phyloP scores from a whole-genome alignment of 108 stramenopile species.

The Pseudonitzschia pungens region DNA sequence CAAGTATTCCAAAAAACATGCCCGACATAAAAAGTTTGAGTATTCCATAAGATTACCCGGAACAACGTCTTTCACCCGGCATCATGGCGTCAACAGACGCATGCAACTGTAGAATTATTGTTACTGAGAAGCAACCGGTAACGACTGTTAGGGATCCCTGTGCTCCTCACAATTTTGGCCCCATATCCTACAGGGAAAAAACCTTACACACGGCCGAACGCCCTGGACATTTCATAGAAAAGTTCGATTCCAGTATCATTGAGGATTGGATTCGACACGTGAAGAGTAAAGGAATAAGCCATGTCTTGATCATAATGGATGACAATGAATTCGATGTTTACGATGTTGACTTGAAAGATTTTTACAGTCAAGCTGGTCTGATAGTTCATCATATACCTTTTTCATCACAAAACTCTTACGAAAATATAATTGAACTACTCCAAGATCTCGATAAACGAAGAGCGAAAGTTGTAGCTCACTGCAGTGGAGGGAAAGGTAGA shows the following conservation, averaged over 20 bases:
- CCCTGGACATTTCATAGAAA: constrained; percentile 26
- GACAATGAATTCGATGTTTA: constrained; percentile 39
- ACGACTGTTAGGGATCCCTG: constrained; percentile 26
- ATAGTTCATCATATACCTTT: constrained; percentile 34
- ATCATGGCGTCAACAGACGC: background rate
- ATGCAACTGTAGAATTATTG: constrained; percentile 3
- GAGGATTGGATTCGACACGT: constrained; percentile 42
- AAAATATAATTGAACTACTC: constrained; percentile 23
- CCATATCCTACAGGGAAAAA: constrained; percentile 25
- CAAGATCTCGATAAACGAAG: constrained; percentile 18
- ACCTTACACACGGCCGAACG: constrained; percentile 35
- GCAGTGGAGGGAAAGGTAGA: constrained; percentile 52
- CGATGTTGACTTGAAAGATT: constrained; percentile 29
- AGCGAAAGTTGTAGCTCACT: constrained; percentile 48
- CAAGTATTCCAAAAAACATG: no score
- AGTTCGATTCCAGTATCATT: constrained; percentile 29
- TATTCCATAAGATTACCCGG: no score
- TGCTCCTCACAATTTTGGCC: constrained; percentile 37
- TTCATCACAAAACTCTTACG: constrained; percentile 16
- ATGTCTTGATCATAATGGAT: constrained; percentile 36
- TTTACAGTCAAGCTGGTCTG: constrained; percentile 27
- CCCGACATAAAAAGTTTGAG: no score
- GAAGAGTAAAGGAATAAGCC: constrained; percentile 24
- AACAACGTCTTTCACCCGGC: background rate
- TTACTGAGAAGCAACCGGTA: constrained; percentile 27